Base-by-base conservation (phyloP, 352 stramenopile genomes). In the Thalassiosira mediterranea region DNA sequence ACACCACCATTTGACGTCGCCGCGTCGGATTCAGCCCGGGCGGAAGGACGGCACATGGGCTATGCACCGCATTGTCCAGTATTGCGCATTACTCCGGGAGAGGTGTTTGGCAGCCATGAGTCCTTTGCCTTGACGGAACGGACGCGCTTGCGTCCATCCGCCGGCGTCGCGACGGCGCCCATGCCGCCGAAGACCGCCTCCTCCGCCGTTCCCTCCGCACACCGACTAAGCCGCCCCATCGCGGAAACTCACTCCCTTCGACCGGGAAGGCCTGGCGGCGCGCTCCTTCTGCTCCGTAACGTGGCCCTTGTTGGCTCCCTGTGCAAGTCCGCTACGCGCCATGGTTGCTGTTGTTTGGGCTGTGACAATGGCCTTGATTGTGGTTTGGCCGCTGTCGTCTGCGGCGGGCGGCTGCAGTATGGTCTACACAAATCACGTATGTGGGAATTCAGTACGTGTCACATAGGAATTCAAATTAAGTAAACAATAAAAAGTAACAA, bases 251-350 rank as follows among this genome's bases (percentile, higher is more conserved):
- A 91, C 85, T 59, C 87, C 87, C 74, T 89, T 92, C 60, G 68
- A 67, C 57, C 57, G 61, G 29, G 77, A 81, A 52, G 84, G 69
- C 73, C 85, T 88, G 32, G 60, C 46, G 42, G 48, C 61, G 44
- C 70, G 77, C 48, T 79, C 84, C 48, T 59, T 86, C 48, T 76
- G 26, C 11, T 84, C 72, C 32, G 82, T 88, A 28, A 83, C 63
- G 71, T 91, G 82, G 61, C 88, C 88, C 61, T 69, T 83, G 57
- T 88, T 84, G 53, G 70, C 71, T 72, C 88, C 88, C 64, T 91
- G 81, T 75, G 88, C 85, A 65, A 87, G 64, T 88, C 88, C 88
- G 47, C 40, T 86, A 74, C 71, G 72, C 74, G 82, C 79, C 85
- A 92, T 92, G 60, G 60, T 90, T 44, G 40, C 13, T 26, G 23